Base-by-base conservation (phyloP, 116 monocot species). In the Iris pallida region DNA sequence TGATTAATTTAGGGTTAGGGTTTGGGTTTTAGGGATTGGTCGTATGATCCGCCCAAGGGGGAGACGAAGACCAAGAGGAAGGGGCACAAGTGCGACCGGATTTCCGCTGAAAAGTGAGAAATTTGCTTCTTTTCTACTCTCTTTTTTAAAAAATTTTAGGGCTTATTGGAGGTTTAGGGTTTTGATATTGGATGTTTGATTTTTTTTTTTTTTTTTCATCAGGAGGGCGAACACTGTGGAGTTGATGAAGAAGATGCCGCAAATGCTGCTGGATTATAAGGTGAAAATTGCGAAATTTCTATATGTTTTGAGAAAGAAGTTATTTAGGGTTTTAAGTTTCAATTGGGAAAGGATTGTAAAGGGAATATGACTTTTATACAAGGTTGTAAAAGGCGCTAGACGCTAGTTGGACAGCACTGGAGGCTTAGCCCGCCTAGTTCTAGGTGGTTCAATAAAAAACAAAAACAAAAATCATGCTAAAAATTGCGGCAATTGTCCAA, bases 231-330 rank as follows among this genome's bases (percentile, higher is more conserved):
- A 84, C 69, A 98, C 98, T 47, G 84, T 65, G 42, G 98, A 98
- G 71, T 47, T 98, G 84, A 98, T 98, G 98, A 88, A 98, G 82
- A 98, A 98, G 75, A 98, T 93, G 98, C 93, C 98, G 5, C 82
- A 93, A 17, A 93, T 99, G 86, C 80, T 99, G 42, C 70, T 93
- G 64, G 93, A 86, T 77, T 88, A 90, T 41, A 99, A 90, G 97
- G 97, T 97, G 53, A 55, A 73, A 65, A 16, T 20, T 48, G 30
- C 30, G 30, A 30, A 30, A 30, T 30, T 30, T 30, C 30, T 30
- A 30, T 30, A 30, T 30, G 30, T 30, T 30, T 30, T 30, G 0
- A 30, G 0, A 30, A 30, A 30, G 30, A 30, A 30, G 30, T 30
- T 30, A 30, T 30, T 30, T 30, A 30, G 30, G 30, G 3, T 30